Evolutionary conservation across 305 asterid genomes (phyloP).

Genomic region (Ruellia speciosa): DNA sequence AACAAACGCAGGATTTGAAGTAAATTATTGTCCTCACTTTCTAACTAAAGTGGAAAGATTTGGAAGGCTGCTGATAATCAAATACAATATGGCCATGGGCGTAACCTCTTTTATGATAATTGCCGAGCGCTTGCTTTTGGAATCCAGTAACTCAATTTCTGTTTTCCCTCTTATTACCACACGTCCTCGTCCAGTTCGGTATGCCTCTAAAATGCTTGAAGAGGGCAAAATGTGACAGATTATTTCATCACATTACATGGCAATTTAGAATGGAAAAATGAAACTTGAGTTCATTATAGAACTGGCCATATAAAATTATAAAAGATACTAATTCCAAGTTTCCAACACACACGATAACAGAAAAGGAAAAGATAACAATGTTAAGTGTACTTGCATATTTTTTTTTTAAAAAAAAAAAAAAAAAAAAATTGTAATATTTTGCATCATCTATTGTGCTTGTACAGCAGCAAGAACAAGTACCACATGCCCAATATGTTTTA

Average conservation of each 20-base stretch:
- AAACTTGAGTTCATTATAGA: background rate
- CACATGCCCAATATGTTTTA: background rate
- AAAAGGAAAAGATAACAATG: background rate
- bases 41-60: conserved; percentile 6
- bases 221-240: conserved; percentile 15
- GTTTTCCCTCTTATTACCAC: conserved; percentile 89
- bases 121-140: conserved; percentile 76
- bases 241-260: conserved; percentile 9
- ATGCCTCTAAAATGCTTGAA: conserved; percentile 83
- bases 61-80: conserved; percentile 14
- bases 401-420: conserved; percentile 1
- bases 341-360: background rate
- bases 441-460: too few species aligned
- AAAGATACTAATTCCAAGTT: background rate
- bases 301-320: too few species aligned
- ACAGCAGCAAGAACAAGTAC: too few species aligned
- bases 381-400: background rate
- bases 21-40: background rate
- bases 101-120: conserved; percentile 91
- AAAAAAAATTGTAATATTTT: too few species aligned
- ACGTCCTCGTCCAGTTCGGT: conserved; percentile 91
- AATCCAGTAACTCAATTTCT: conserved; percentile 74
- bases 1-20: conserved; percentile 10
- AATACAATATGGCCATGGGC: conserved; percentile 18
- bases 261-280: conserved; percentile 2